Conservation (phyloP, 2,329 filamentous ascomycete species). For the Pseudogymnoascus sp. region DNA sequence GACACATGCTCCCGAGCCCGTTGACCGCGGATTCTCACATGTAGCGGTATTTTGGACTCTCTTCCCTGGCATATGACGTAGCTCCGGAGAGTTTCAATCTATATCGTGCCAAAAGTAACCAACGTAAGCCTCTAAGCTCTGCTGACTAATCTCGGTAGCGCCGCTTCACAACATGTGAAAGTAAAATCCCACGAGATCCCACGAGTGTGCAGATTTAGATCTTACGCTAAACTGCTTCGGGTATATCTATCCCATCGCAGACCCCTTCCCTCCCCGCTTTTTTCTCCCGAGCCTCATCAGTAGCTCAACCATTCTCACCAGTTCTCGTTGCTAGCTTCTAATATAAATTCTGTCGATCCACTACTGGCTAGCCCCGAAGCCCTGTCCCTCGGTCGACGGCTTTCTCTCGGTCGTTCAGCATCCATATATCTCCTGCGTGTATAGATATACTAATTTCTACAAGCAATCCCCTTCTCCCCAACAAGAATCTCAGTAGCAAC, state of each 20-base stretch:
- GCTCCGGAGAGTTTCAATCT: background rate
- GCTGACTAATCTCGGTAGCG: conserved; percentile 2
- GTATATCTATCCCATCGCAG: background rate
- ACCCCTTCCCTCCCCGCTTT: conserved; percentile 6
- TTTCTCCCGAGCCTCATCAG: conserved; percentile 1
- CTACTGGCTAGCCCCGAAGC: background rate
- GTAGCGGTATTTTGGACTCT: background rate
- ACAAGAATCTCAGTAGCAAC: background rate
- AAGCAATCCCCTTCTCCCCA: background rate
- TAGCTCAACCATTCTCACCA: conserved; percentile 6
- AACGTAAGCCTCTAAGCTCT: background rate
- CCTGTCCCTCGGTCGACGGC: conserved; percentile 1
- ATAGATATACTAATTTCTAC: conserved; percentile 3
- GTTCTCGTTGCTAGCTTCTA: conserved; percentile 3
- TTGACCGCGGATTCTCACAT: conserved; percentile 1
- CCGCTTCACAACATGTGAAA: background rate
- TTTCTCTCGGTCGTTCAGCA: background rate
- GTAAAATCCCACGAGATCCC: background rate
- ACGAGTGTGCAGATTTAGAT: background rate
- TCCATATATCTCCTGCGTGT: background rate
- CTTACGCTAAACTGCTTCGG: background rate
- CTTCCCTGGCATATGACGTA: background rate
- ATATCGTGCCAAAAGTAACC: background rate
- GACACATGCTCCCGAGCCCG: background rate
- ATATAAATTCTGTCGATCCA: background rate